phyloP scores from a whole-genome alignment of 768 basidiomycete genomes.

The Naganishia onofrii region DNA sequence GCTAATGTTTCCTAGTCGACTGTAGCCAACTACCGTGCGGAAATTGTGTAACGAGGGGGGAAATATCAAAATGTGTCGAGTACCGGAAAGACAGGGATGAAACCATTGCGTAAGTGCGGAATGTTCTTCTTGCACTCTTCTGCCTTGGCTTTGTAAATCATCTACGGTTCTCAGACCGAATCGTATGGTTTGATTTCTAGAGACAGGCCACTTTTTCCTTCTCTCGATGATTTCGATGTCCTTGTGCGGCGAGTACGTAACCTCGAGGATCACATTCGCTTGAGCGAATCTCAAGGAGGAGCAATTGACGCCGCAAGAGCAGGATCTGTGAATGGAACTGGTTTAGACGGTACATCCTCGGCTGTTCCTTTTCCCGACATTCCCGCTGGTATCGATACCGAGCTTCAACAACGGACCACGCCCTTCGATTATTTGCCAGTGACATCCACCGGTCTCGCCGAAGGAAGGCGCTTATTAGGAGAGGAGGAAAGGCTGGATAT shows the following conservation, averaged over 20 bases:
- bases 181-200: not conserved
- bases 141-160: not conserved
- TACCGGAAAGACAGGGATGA: constrained; percentile 3
- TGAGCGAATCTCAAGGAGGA: not conserved
- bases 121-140: not conserved
- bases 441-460: not conserved
- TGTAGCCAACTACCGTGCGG: not conserved
- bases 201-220: not conserved
- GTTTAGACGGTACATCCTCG: not conserved
- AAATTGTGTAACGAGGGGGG: not conserved
- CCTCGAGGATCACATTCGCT: not conserved
- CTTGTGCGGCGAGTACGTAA: not conserved
- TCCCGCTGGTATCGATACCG: not conserved
- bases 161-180: no score
- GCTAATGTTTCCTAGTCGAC: not conserved
- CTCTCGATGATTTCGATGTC: not conserved
- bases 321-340: not conserved
- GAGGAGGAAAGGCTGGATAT: not conserved
- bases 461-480: not conserved
- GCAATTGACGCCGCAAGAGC: not conserved
- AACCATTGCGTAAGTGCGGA: not conserved
- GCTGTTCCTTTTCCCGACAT: not conserved
- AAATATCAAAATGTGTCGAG: not conserved
- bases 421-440: not conserved
- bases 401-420: not conserved